Conservation (phyloP, 2,329 filamentous ascomycete genomes). For the Xylaria sp. region DNA sequence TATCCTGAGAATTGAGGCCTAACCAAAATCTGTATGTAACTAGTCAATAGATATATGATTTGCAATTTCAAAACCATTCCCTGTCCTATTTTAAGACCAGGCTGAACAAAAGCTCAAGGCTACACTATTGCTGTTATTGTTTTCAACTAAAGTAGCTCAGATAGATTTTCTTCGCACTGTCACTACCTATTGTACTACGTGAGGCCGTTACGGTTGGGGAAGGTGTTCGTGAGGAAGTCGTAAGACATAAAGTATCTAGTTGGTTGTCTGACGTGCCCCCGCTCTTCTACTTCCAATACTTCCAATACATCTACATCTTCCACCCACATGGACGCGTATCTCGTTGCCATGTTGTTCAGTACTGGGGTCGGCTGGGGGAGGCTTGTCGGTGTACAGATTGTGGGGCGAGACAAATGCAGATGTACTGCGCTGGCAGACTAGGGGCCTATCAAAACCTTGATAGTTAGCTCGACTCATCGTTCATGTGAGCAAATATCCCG, state of each 20-base stretch:
- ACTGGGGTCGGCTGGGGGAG: not conserved
- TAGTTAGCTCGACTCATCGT: not conserved
- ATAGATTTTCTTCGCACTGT: too few relatives aligned
- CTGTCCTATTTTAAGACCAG: not conserved
- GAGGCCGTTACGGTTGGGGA: too few relatives aligned
- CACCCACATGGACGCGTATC: too few relatives aligned
- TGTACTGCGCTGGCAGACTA: conserved; percentile 29
- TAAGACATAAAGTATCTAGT: too few relatives aligned
- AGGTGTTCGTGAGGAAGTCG: too few relatives aligned
- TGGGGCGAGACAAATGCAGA: conserved; percentile 26
- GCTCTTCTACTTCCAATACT: too few relatives aligned
- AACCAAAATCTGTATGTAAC: not conserved
- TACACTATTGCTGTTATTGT: not conserved
- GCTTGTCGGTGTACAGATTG: not conserved
- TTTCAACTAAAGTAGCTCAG: not conserved
- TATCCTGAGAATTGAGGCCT: not conserved
- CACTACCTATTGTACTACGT: not conserved
- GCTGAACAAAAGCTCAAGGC: conserved; percentile 11
- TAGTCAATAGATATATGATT: not conserved
- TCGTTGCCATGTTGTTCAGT: not conserved
- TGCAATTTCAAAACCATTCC: not conserved
- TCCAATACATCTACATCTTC: too few relatives aligned
- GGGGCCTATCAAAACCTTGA: conserved; percentile 24
- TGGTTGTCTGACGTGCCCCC: too few relatives aligned
- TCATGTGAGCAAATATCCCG: not conserved